A percentile compares a stretch with the other conserved stretches of the same genome.
These are phyloP conservation scores for Cercospora brassicicola DNA, from an alignment of 2,329 filamentous ascomycete genomes.

Conservation along the genomic window DNA sequence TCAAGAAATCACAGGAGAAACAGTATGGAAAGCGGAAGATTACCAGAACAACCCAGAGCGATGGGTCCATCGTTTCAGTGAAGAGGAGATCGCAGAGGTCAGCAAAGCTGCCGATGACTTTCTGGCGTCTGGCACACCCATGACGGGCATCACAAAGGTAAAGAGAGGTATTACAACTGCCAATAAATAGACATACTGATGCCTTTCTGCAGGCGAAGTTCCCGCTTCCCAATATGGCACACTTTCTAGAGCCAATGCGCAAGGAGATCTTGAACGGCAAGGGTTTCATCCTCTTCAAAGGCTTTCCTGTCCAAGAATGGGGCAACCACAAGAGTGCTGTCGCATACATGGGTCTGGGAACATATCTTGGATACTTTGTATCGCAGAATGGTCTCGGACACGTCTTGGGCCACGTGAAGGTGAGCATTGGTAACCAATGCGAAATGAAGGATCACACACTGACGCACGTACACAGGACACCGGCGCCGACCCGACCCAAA, in stretches of 20 bases:
- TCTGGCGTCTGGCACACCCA: slow-evolving; percentile 61
- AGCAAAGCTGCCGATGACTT: slow-evolving; percentile 67
- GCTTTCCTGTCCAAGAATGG: slow-evolving; percentile 76
- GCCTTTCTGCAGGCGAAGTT: slow-evolving; percentile 54
- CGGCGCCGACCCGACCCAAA: slow-evolving; percentile 76
- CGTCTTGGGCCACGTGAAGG: slow-evolving; percentile 81
- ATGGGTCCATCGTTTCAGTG: slow-evolving; percentile 71
- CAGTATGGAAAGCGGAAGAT: slow-evolving; percentile 69
- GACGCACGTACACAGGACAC: slow-evolving; percentile 60
- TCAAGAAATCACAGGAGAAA: slow-evolving; percentile 67
- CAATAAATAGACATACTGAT: not conserved
- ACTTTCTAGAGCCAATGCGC: slow-evolving; percentile 57
- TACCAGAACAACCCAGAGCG: slow-evolving; percentile 63
- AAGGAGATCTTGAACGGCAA: slow-evolving; percentile 76
- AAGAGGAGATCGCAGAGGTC: slow-evolving; percentile 67
- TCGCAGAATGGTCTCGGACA: slow-evolving; percentile 83
- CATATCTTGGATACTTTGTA: slow-evolving; percentile 83
- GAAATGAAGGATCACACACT: not conserved
- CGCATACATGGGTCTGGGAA: slow-evolving; percentile 82
- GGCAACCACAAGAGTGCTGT: slow-evolving; percentile 75
- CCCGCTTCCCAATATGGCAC: slow-evolving; percentile 57
- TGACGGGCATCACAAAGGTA: slow-evolving; percentile 70
- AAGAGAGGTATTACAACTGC: not conserved
- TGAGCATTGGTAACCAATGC: not conserved
- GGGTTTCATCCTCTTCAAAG: slow-evolving; percentile 87